Evolutionary conservation across 75 land plant genomes (phyloP).

Genomic region (Azolla pinnata): DNA sequence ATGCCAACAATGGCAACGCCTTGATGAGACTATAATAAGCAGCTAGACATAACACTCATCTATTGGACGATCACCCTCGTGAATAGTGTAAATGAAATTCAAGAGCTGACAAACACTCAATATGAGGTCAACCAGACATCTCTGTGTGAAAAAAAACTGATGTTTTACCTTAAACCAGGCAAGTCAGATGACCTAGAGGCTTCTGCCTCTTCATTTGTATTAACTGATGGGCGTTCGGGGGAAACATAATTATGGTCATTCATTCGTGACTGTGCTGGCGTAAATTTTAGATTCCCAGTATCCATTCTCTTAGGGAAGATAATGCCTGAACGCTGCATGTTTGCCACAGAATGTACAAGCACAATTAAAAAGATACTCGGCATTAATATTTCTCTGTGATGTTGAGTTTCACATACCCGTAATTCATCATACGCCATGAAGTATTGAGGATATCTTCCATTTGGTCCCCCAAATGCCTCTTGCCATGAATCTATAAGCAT

Average conservation of each 20-base stretch:
- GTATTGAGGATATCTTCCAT: conserved; percentile 87
- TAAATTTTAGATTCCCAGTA: conserved; percentile 67
- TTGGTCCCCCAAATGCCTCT: conserved; percentile 96
- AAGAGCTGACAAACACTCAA: no score
- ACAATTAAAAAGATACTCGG: not conserved
- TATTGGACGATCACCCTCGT: no score
- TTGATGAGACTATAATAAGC: no score
- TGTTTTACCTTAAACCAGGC: conserved; percentile 81
- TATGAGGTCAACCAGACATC: no score
- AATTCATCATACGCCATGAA: conserved; percentile 74
- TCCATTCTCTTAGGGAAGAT: conserved; percentile 82
- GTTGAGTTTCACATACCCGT: conserved; percentile 43
- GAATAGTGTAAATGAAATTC: no score
- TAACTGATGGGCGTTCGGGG: conserved; percentile 29
- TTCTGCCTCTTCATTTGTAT: conserved; percentile 32
- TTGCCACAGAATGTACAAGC: not conserved
- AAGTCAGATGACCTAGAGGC: conserved; percentile 47
- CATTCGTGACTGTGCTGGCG: conserved; percentile 86
- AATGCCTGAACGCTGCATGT: conserved; percentile 67
- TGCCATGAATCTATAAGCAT: conserved; percentile 88
- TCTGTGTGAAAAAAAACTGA: no score
- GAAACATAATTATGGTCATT: conserved; percentile 31
- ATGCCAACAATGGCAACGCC: no score
- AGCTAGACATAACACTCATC: no score
- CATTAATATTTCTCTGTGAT: not conserved